Percentiles rank a stretch among this genome's conserved stretches.
Conservation (phyloP, 129 eudicot genomes). For the Apium graveolens region DNA sequence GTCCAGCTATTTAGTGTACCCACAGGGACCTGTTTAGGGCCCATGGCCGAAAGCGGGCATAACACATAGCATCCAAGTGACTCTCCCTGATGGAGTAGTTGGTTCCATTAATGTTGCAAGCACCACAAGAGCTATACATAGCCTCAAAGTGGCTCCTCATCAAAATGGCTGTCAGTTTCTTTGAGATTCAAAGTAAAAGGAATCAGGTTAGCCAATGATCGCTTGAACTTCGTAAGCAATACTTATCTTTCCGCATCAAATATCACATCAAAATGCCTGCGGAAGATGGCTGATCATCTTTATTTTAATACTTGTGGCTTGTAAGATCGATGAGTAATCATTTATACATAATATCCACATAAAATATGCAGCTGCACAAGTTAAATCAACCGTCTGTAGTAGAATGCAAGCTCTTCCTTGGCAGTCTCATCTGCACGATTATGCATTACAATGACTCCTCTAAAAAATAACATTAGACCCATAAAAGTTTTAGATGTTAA, state of each 20-base stretch:
- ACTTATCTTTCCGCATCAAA: neutral
- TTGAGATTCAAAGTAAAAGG: neutral
- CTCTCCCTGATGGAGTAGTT: neutral
- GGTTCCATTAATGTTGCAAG: neutral
- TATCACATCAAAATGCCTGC: neutral
- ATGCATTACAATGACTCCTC: neutral
- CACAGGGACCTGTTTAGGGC: no score
- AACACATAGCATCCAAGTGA: neutral
- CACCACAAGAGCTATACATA: neutral
- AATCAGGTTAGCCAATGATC: neutral
- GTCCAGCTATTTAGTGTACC: no score
- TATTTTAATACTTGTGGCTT: neutral
- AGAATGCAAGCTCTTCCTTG: slow-evolving; percentile 33
- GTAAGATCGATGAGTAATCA: neutral
- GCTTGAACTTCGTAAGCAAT: neutral
- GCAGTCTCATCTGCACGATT: slow-evolving; percentile 70
- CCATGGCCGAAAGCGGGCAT: no score
- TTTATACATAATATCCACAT: neutral
- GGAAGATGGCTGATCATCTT: neutral
- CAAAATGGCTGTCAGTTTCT: neutral
- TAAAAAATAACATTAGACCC: neutral
- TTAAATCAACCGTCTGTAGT: slow-evolving; percentile 20
- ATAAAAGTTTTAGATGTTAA: slow-evolving; percentile 10
- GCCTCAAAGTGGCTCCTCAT: neutral
- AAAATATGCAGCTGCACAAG: neutral